Percentiles rank a stretch among this genome's conserved stretches.
phyloP scores from a whole-genome alignment of 1,139 yeast species.

The Yamadazyma epiphylla region DNA sequence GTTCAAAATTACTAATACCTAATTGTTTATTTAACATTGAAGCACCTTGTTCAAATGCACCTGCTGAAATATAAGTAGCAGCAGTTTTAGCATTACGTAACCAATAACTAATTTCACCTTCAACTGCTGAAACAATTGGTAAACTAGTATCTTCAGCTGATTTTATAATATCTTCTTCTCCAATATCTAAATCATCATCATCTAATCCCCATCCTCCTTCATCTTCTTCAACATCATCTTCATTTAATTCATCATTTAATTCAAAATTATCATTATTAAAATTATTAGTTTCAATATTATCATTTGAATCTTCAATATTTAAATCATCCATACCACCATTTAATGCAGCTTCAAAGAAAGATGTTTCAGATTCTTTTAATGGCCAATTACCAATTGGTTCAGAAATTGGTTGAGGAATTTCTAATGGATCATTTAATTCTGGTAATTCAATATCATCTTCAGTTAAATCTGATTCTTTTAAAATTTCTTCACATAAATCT shows the following conservation, averaged over 20 bases:
- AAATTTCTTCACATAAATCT: conserved; percentile 67
- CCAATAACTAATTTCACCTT: conserved; percentile 77
- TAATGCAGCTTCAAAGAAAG: conserved; percentile 81
- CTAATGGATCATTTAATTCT: conserved; percentile 38
- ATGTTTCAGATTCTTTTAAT: conserved; percentile 62
- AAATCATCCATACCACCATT: conserved; percentile 72
- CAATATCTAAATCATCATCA: conserved; percentile 45
- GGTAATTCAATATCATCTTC: conserved; percentile 70
- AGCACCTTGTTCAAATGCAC: conserved; percentile 94
- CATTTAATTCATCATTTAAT: conserved; percentile 43
- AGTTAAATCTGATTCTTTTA: conserved; percentile 64
- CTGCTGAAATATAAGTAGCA: conserved; percentile 93
- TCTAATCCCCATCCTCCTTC: conserved; percentile 59
- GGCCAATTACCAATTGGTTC: conserved; percentile 74
- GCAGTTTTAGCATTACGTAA: conserved; percentile 85
- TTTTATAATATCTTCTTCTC: conserved; percentile 20
- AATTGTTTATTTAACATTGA: conserved; percentile 85
- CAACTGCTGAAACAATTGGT: conserved; percentile 27
- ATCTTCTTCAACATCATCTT: conserved; percentile 54
- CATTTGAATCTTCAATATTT: conserved; percentile 43
- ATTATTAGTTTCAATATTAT: conserved; percentile 1
- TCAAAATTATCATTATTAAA: conserved; percentile 21
- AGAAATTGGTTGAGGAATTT: conserved; percentile 44
- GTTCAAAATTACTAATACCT: conserved; percentile 83
- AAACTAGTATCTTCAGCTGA: conserved; percentile 14